Conservation (phyloP, 257 asterid species). For the Hygrophila difformis region DNA sequence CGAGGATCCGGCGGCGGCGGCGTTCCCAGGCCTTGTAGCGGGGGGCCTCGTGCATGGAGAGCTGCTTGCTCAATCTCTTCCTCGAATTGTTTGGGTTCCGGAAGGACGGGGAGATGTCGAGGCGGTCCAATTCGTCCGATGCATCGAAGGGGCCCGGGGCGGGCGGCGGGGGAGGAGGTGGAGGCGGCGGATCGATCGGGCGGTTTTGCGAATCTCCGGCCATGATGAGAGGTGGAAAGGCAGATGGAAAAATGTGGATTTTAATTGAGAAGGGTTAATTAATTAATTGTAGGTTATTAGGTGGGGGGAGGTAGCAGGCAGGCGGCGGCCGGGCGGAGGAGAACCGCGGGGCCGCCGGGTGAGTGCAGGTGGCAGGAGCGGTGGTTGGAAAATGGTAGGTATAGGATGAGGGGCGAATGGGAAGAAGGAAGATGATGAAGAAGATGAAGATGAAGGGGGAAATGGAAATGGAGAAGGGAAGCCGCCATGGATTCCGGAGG, state of each 20-base stretch:
- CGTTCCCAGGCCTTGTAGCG: constrained; percentile 83
- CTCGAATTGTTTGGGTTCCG: constrained; percentile 22
- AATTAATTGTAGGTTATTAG: no score
- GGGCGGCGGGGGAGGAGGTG: constrained; percentile 12
- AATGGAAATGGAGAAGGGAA: constrained; percentile 21
- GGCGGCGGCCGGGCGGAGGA: no score
- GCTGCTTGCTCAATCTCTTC: constrained; percentile 52
- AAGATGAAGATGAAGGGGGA: no score
- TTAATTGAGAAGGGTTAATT: no score
- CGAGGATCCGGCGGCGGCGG: constrained; percentile 56
- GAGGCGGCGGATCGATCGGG: neutral
- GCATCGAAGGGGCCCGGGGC: constrained; percentile 28
- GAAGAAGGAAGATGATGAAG: no score
- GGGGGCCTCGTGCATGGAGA: constrained; percentile 67
- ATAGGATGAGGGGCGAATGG: no score
- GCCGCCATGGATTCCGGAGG: constrained; percentile 19
- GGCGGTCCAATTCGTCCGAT: constrained; percentile 51
- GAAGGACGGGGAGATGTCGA: constrained; percentile 81
- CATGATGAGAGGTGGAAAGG: no score
- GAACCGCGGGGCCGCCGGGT: no score
- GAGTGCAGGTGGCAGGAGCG: no score
- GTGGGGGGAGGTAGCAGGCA: no score
- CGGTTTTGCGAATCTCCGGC: constrained; percentile 14
- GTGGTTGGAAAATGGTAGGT: no score
- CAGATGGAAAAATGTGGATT: no score